Conservation (phyloP, 1,139 yeast genomes). For the Nakaseomyces kungkrabaensis region DNA sequence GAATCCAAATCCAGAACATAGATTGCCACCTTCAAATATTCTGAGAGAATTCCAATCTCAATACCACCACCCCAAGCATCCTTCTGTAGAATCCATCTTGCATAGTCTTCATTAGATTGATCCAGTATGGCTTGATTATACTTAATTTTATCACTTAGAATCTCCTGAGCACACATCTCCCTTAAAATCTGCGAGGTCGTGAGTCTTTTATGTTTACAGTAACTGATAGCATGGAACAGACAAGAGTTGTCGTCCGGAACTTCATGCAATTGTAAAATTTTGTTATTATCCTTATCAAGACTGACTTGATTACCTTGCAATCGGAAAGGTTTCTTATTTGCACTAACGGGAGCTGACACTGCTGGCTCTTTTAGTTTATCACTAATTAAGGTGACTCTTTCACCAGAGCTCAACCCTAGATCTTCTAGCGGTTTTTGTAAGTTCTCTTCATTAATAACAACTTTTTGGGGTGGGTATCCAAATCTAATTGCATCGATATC, state of each 20-base stretch:
- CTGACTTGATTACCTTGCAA: conserved; percentile 8
- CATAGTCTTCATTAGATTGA: conserved; percentile 40
- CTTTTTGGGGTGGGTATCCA: conserved; percentile 54
- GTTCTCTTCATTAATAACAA: conserved; percentile 28
- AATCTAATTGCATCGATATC: conserved; percentile 31
- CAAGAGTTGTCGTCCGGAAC: conserved; percentile 79
- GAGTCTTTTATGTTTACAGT: conserved; percentile 37
- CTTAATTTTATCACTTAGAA: conserved; percentile 36
- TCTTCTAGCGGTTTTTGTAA: conserved; percentile 25
- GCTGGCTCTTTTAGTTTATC: background rate
- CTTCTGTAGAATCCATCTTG: conserved; percentile 50
- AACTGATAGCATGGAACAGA: conserved; percentile 58
- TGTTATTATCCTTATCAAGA: conserved; percentile 8
- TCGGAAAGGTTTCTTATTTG: conserved; percentile 4
- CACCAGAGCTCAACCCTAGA: conserved; percentile 47
- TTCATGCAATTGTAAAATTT: conserved; percentile 37
- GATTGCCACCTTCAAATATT: conserved; percentile 44
- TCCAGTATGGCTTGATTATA: conserved; percentile 58
- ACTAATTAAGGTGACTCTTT: conserved; percentile 35
- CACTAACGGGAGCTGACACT: background rate
- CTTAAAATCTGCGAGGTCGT: conserved; percentile 18
- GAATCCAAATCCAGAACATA: conserved; percentile 62
- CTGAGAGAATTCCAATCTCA: conserved; percentile 57
- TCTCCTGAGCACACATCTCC: conserved; percentile 24
- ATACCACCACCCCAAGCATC: conserved; percentile 86